Evolutionary conservation across 768 basidiomycete species (phyloP).

Genomic region (Porphyrellus cyaneotinctus): DNA sequence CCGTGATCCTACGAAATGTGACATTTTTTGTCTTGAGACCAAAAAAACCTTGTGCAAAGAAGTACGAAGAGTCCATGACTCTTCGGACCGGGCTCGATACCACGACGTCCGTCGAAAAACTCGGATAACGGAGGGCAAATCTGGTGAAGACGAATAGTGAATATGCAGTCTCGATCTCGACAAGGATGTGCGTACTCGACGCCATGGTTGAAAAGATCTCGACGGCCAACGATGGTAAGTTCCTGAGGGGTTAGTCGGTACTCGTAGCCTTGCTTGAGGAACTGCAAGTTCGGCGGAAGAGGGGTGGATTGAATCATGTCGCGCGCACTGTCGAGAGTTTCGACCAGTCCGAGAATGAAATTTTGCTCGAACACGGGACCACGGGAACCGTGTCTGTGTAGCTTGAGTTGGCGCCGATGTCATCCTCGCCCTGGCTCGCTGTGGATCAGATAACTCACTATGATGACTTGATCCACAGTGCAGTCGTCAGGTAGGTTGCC

Average conservation of each 20-base stretch:
- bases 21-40: conserved; percentile 30
- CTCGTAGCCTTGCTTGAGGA: conserved; percentile 37
- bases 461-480: conserved; percentile 36
- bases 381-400: conserved; percentile 41
- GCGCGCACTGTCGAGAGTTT: conserved; percentile 27
- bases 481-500: conserved; percentile 35
- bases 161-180: not conserved
- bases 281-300: conserved; percentile 33
- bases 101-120: conserved; percentile 15
- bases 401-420: conserved; percentile 20
- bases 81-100: conserved; percentile 15
- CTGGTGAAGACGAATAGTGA: conserved; percentile 1
- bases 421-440: not conserved
- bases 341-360: conserved; percentile 32
- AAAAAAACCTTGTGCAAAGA: conserved; percentile 39
- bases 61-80: conserved; percentile 40
- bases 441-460: conserved; percentile 22
- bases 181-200: conserved; percentile 26
- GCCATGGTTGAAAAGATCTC: conserved; percentile 39
- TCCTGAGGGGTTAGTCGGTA: conserved; percentile 33
- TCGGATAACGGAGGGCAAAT: conserved; percentile 22
- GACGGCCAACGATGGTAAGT: conserved; percentile 36
- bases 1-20: conserved; percentile 29
- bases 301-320: conserved; percentile 23
- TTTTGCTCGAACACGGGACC: conserved; percentile 32